Evolutionary conservation across 2,329 filamentous ascomycete genomes (phyloP).

Genomic region (Phyllosticta ampelicida): DNA sequence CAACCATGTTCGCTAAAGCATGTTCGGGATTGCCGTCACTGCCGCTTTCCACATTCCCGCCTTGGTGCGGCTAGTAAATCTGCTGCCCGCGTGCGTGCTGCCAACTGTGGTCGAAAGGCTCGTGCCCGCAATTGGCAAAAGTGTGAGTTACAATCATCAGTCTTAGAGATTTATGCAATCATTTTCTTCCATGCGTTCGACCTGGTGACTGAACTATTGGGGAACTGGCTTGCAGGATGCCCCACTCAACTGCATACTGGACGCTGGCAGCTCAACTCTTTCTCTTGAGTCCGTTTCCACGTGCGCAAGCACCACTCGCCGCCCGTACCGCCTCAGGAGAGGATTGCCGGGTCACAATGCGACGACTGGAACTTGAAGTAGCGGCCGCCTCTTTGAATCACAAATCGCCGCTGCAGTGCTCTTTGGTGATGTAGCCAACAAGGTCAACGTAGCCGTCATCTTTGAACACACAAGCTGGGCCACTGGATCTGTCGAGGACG

Average conservation of each 20-base stretch:
- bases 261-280: background rate
- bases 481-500: conserved; percentile 16
- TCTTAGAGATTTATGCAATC: too few relatives aligned
- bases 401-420: background rate
- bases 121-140: too few relatives aligned
- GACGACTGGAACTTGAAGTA: background rate
- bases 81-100: too few relatives aligned
- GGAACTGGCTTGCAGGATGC: background rate
- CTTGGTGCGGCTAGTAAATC: too few relatives aligned
- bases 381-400: background rate
- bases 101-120: too few relatives aligned
- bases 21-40: too few relatives aligned
- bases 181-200: too few relatives aligned
- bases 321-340: background rate
- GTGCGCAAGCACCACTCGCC: conserved; percentile 1
- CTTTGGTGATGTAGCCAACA: conserved; percentile 2
- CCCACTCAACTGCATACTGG: background rate
- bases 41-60: too few relatives aligned
- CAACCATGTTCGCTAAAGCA: too few relatives aligned
- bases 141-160: too few relatives aligned
- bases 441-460: conserved; percentile 16
- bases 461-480: conserved; percentile 21
- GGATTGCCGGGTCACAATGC: background rate
- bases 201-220: too few relatives aligned
- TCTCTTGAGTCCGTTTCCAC: background rate